Base-by-base conservation (phyloP, 208 protist genomes). In the Leishmania lainsoni region DNA sequence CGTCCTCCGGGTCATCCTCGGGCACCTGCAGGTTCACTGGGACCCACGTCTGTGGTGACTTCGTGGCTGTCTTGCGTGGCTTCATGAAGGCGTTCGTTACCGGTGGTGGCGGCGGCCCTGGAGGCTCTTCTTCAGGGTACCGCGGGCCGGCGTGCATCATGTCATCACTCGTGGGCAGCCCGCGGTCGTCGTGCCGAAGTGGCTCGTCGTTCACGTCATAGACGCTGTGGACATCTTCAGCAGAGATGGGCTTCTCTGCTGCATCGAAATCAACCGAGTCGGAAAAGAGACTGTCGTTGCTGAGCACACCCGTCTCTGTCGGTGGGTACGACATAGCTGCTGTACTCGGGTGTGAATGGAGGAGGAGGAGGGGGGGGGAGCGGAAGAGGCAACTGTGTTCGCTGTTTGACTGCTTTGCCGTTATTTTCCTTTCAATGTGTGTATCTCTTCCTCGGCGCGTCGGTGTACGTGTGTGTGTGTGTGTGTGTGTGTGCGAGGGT, bases 211-310 rank as follows among this genome's bases (percentile, higher is more conserved):
- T 69, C 20, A 54, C 3, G n/a, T 85, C 76, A 14, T 66, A 78
- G 45, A 39, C 22, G 22, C 52, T 39, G 17, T 63, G 58, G 61
- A 65, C 66, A 26, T 85, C 68, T 39, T 80, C 78, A 16, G 58
- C 73, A 5, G 61, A 42, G 73, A 74, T 68, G 12, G 80, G 81
- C 90, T 95, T 95, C 82, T 95, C 84, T 29, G 86, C 91, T 9
- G 79, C 78, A n/a, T 93, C 90, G 77, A 93, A 90, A 63, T 89
- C 85, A 26, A 91, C 71, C 0, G 92, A 94, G 83, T 89, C 84
- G 68, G 88, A 91, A 79, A 94, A 95, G 68, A 95, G 84, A 61
- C 90, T 95, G 84, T 89, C 85, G 76, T 92, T 94, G 81, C 89
- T 94, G 84, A 90, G 83, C 16, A 81, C 83, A 49, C 87, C 86